Evolutionary conservation across 345 rosid species (phyloP).

Genomic region (Lagerstroemia speciosa): DNA sequence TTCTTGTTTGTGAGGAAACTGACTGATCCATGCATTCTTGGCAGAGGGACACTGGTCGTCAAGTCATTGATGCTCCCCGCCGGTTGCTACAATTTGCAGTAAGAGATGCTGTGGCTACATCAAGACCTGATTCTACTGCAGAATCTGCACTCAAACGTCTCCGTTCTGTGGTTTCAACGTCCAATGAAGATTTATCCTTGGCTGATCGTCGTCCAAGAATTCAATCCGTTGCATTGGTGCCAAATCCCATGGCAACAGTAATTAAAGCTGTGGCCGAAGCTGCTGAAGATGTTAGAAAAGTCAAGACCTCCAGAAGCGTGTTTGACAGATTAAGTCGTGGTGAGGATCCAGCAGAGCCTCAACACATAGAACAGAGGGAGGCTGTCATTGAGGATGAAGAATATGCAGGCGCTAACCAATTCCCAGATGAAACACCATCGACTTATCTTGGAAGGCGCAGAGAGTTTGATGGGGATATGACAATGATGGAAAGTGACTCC

Average conservation of each 20-base stretch:
- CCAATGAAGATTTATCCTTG: conserved; percentile 33
- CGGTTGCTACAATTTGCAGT: conserved; percentile 93
- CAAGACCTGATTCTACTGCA: conserved; percentile 32
- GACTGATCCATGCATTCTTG: conserved; percentile 12
- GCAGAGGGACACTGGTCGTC: conserved; percentile 59
- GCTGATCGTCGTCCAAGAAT: conserved; percentile 44
- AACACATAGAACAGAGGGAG: conserved; percentile 24
- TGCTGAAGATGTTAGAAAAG: conserved; percentile 61
- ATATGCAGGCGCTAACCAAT: conserved; percentile 25
- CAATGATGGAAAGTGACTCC: conserved; percentile 28
- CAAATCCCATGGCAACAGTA: conserved; percentile 65
- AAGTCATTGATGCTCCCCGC: conserved; percentile 55
- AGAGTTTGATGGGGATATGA: conserved; percentile 26
- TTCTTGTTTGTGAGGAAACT: conserved; percentile 1
- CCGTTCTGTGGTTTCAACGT: conserved; percentile 71
- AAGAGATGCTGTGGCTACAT: conserved; percentile 81
- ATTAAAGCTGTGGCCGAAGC: conserved; percentile 87
- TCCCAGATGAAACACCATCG: conserved; percentile 18
- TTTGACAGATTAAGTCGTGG: conserved; percentile 82
- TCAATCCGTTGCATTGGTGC: conserved; percentile 55
- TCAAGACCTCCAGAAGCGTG: conserved; percentile 64
- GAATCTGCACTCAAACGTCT: conserved; percentile 78
- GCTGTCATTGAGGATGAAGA: conserved; percentile 34
- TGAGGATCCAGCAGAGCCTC: conserved; percentile 24
- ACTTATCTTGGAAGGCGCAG: conserved; percentile 29